A percentile compares a stretch with the other conserved stretches of the same genome.
Evolutionary conservation across 2,329 filamentous ascomycete species (phyloP).

Genomic region (Ophidiomyces ophidiicola): DNA sequence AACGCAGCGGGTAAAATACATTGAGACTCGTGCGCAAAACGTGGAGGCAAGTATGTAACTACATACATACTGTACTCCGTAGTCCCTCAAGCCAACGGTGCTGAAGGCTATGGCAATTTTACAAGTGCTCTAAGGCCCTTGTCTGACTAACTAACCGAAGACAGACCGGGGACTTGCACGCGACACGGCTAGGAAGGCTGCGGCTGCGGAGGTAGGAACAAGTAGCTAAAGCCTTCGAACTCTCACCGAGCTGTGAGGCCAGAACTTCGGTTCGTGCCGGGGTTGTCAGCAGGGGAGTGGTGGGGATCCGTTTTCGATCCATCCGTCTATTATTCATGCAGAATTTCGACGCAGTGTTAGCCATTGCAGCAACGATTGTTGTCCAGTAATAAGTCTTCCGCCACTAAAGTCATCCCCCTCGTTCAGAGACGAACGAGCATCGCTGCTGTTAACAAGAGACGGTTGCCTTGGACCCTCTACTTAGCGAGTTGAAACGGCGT

Average conservation of each 20-base stretch:
- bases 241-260: constrained; percentile 1
- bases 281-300: constrained; percentile 4
- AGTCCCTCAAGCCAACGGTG: too few relatives aligned
- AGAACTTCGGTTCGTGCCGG: constrained; percentile 4
- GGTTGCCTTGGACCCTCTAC: too few relatives aligned
- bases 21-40: too few relatives aligned
- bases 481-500: too few relatives aligned
- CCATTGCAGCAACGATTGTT: background rate
- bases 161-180: background rate
- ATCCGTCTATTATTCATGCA: constrained; percentile 7
- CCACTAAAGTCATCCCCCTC: background rate
- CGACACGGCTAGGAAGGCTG: constrained; percentile 1
- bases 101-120: too few relatives aligned
- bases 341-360: background rate
- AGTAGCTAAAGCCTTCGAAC: background rate
- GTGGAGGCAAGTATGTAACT: too few relatives aligned
- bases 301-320: background rate
- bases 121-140: too few relatives aligned
- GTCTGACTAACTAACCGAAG: constrained; percentile 1
- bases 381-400: constrained; percentile 3
- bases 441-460: too few relatives aligned
- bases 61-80: too few relatives aligned
- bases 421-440: too few relatives aligned
- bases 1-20: too few relatives aligned
- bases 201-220: background rate